These are phyloP conservation scores for Chlamydomonas sp. DNA, from an alignment of 139 green algal species.

Conservation along the genomic window DNA sequence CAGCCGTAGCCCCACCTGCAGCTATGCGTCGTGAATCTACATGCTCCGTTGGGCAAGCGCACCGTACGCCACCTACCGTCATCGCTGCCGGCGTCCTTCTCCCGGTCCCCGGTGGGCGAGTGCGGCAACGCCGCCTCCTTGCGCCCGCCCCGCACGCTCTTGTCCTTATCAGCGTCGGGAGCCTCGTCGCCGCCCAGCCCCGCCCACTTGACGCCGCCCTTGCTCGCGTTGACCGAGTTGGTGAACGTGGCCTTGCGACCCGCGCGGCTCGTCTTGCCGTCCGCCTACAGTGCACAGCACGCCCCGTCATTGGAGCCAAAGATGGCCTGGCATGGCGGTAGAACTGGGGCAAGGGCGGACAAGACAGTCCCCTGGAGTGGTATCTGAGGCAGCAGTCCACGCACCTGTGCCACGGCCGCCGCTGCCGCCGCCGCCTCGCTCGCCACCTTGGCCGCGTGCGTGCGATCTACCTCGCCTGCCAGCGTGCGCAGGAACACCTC, in stretches of 20 bases:
- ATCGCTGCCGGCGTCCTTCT: background rate
- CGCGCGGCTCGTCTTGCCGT: constrained; percentile 8
- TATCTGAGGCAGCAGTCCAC: too few species aligned
- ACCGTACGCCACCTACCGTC: background rate
- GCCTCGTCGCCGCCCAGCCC: background rate
- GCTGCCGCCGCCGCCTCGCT: background rate
- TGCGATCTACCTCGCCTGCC: background rate
- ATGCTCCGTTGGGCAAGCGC: too few species aligned
- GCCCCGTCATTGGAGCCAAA: too few species aligned
- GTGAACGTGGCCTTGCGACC: background rate
- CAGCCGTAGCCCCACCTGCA: constrained; percentile 14
- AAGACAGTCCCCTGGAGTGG: too few species aligned
- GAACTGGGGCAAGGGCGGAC: too few species aligned
- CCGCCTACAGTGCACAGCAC: background rate
- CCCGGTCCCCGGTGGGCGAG: constrained; percentile 13
- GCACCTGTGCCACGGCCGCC: background rate
- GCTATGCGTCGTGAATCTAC: too few species aligned
- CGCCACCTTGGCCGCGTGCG: background rate
- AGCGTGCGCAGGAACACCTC: constrained; percentile 38
- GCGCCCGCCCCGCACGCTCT: constrained; percentile 17
- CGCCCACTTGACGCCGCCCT: constrained; percentile 41
- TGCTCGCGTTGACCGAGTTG: constrained; percentile 7
- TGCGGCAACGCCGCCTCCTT: constrained; percentile 30
- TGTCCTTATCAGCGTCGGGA: background rate
- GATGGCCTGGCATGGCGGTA: too few species aligned